Conservation (phyloP, 164 flowering plant species). For the Chloranthus sessilifolius region DNA sequence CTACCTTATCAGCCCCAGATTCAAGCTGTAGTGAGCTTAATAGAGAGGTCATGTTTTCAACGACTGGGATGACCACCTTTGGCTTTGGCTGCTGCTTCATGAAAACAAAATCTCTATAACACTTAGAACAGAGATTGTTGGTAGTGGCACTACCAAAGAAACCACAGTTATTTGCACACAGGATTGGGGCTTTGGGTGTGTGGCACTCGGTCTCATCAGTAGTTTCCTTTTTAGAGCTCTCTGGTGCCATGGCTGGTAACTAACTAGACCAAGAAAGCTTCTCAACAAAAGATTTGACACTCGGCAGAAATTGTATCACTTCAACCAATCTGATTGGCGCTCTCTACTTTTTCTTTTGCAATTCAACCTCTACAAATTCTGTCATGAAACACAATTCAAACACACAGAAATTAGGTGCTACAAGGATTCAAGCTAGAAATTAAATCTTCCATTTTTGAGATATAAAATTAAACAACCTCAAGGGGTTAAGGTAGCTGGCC, state of each 20-base stretch:
- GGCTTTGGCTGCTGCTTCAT: slow-evolving; percentile 21
- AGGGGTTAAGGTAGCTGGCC: too few relatives aligned
- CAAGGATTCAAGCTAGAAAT: too few relatives aligned
- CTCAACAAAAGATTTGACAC: too few relatives aligned
- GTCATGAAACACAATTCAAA: too few relatives aligned
- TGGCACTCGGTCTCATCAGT: slow-evolving; percentile 30
- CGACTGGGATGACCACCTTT: slow-evolving; percentile 3
- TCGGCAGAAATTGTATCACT: too few relatives aligned
- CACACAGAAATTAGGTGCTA: too few relatives aligned
- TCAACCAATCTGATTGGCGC: too few relatives aligned
- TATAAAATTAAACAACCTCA: too few relatives aligned
- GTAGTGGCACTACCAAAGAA: slow-evolving; percentile 30
- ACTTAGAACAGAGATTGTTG: slow-evolving; percentile 27
- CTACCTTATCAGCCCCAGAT: slow-evolving; percentile 12
- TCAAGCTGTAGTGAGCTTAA: slow-evolving; percentile 11
- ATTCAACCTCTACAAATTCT: too few relatives aligned
- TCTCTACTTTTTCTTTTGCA: too few relatives aligned
- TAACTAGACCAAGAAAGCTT: too few relatives aligned
- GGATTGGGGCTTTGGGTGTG: slow-evolving; percentile 20
- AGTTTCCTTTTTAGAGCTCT: slow-evolving; percentile 28
- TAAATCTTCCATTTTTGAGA: too few relatives aligned
- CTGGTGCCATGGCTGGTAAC: slow-evolving; percentile 34
- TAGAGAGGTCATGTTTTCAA: slow-evolving; percentile 7
- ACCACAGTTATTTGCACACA: slow-evolving; percentile 32
- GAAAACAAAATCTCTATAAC: slow-evolving; percentile 22